These are phyloP conservation scores for Pythium phragmiticola DNA, from an alignment of 352 stramenopile genomes.

Conservation along the genomic window DNA sequence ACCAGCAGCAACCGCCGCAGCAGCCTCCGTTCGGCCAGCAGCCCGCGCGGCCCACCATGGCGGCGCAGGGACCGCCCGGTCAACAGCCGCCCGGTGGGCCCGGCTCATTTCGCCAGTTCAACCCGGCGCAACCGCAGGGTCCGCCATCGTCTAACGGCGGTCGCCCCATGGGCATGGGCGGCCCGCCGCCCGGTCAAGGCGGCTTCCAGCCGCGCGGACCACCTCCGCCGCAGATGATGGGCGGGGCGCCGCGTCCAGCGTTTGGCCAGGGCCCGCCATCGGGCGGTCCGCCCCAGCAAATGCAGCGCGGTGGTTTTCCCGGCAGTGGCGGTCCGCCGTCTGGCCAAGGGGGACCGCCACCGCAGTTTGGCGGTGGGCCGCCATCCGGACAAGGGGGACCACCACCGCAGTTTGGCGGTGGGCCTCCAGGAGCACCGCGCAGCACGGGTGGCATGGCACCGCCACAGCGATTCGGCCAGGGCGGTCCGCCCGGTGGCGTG, in stretches of 20 bases:
- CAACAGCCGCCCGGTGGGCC: conserved; percentile 28
- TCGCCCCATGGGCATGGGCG: conserved; percentile 14
- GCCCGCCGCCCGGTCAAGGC: conserved; percentile 5
- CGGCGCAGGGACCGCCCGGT: conserved; percentile 17
- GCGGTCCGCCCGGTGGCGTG: conserved; percentile 7
- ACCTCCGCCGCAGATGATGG: conserved; percentile 14
- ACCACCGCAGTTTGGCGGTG: neutral
- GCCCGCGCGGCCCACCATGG: conserved; percentile 29
- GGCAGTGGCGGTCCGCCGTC: conserved; percentile 9
- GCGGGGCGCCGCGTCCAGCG: conserved; percentile 16
- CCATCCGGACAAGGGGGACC: conserved; percentile 7
- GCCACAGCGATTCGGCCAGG: conserved; percentile 23
- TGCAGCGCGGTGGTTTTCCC: conserved; percentile 14
- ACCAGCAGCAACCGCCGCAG: conserved; percentile 18
- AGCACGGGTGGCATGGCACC: conserved; percentile 13
- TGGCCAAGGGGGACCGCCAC: neutral
- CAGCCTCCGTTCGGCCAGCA: conserved; percentile 35
- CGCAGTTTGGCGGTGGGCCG: neutral
- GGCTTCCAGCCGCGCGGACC: conserved; percentile 23
- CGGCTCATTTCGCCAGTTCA: conserved; percentile 64
- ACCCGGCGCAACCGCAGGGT: conserved; percentile 37
- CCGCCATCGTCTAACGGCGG: conserved; percentile 19
- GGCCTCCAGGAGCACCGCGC: conserved; percentile 14
- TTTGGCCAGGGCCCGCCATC: conserved; percentile 24
- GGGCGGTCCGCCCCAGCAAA: conserved; percentile 7